phyloP scores from a whole-genome alignment of 148 eudicot genomes.

The Euryodendron excelsum region DNA sequence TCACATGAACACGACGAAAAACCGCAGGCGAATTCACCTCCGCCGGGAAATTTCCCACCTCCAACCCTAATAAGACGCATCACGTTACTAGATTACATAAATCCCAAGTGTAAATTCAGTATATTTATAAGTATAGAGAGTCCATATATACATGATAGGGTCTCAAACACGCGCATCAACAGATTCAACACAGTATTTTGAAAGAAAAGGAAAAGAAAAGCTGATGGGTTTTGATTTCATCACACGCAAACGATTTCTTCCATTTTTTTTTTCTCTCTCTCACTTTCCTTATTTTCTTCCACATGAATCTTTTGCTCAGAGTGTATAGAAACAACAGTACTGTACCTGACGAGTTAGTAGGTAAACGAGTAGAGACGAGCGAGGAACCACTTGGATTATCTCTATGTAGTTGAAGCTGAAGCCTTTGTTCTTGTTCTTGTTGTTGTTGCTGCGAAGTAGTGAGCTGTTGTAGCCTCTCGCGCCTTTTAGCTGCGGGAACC shows the following conservation, averaged over 20 bases:
- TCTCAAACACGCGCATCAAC: conserved; percentile 16
- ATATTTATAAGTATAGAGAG: no score
- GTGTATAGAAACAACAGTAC: not conserved
- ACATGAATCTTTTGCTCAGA: not conserved
- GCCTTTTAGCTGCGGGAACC: conserved; percentile 59
- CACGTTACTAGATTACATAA: not conserved
- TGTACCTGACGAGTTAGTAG: conserved; percentile 24
- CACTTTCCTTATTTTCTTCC: not conserved
- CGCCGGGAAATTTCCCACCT: conserved; percentile 60
- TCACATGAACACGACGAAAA: conserved; percentile 70
- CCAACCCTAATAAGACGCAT: conserved; percentile 39
- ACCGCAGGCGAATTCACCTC: conserved; percentile 55
- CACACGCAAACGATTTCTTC: conserved; percentile 6
- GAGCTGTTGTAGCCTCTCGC: conserved; percentile 45
- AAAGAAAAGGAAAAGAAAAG: conserved; percentile 9
- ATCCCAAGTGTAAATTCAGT: not conserved
- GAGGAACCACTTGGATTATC: conserved; percentile 22
- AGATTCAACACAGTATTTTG: conserved; percentile 38
- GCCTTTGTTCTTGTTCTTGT: conserved; percentile 11
- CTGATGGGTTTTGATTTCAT: not conserved
- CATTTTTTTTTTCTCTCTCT: not conserved
- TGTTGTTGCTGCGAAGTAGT: conserved; percentile 12
- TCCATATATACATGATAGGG: no score
- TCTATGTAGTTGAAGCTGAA: conserved; percentile 8
- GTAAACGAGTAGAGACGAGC: conserved; percentile 28